These are phyloP conservation scores for Macrolepiota dolichaula DNA, from an alignment of 768 basidiomycete species.

Conservation along the genomic window DNA sequence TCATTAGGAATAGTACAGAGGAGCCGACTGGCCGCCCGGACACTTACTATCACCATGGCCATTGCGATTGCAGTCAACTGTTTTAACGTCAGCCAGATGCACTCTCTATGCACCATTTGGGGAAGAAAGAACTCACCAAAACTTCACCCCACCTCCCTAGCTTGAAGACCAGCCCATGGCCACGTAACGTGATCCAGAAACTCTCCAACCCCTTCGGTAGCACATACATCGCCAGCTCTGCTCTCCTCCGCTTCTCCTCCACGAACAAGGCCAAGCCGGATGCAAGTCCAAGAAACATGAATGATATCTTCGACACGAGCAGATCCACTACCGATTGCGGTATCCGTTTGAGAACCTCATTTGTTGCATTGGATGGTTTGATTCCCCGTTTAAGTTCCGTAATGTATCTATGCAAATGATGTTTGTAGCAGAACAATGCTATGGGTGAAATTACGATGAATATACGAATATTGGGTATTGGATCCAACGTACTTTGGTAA, in stretches of 20 bases:
- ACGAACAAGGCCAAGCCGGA: constrained; percentile 79
- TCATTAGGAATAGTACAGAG: neutral
- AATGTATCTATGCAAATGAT: constrained; percentile 51
- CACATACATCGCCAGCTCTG: constrained; percentile 90
- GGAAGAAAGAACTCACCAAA: constrained; percentile 56
- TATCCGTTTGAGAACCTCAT: constrained; percentile 33
- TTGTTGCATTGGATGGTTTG: constrained; percentile 22
- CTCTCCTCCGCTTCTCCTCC: constrained; percentile 85
- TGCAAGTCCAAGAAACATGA: constrained; percentile 70
- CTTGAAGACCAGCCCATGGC: constrained; percentile 70
- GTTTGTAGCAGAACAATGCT: constrained; percentile 65
- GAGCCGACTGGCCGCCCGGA: neutral
- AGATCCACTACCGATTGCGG: constrained; percentile 49
- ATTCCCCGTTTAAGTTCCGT: constrained; percentile 15
- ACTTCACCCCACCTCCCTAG: constrained; percentile 77
- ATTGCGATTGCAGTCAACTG: constrained; percentile 65
- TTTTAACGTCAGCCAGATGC: constrained; percentile 22
- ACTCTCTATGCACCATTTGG: neutral
- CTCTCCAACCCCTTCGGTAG: constrained; percentile 90
- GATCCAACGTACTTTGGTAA: constrained; percentile 63
- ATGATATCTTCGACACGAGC: constrained; percentile 66
- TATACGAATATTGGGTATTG: constrained; percentile 18
- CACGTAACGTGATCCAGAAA: constrained; percentile 78
- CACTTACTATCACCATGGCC: too few species aligned
- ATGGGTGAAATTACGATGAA: neutral